Base-by-base conservation (phyloP, 768 basidiomycete species). In the Plicaturopsis crispa region DNA sequence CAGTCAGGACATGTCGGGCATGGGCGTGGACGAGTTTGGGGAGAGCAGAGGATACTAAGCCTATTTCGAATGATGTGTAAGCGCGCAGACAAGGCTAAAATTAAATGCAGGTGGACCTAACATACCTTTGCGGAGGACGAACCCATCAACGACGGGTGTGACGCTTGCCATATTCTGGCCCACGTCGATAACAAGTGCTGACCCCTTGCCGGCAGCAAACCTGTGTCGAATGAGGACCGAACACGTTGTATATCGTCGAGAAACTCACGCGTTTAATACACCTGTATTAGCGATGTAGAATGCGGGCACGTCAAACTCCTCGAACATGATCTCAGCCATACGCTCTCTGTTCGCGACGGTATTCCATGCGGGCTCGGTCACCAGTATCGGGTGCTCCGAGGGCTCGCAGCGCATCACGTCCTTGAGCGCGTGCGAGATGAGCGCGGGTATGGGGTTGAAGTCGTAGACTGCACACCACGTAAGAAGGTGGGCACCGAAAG, bases 321-420 rank as follows among this genome's bases (percentile, higher is more conserved):
- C 96, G 52, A 98, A 98, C 80, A 96, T 87, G 33, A 96, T 85
- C 63, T 98, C 91, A 8, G 91, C 87, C 83, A 98, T 87, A 39
- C 84, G 75, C 65, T 98, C 91, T 43, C 94, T 69, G 54, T 96
- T 90, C n/a, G 80, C 80, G 16, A 80, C 69, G 0, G 90, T 88
- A 56, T 97, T 98, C 96, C 96, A 99, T 3, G 92, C 82, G 5
- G 92, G 85, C 57, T 99, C 96, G 1, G 96, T 97, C 6, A 92
- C 75, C 30, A 99, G 75, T 31, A 97, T 61, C 1, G 96, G 96
- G 52, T 96, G 93, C 48, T 97, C 90, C 4, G 80, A 63, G 3
- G 88, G 70, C 47, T 79, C 78, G 41, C 78, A 76, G 16, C 75
- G 75, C 70, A 97, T 81, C 28, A 84, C 74, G 40, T 90, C 78